A percentile compares a stretch with the other conserved stretches of the same genome.
Conservation (phyloP, 1,139 yeast species). For the Ashbya aceris region DNA sequence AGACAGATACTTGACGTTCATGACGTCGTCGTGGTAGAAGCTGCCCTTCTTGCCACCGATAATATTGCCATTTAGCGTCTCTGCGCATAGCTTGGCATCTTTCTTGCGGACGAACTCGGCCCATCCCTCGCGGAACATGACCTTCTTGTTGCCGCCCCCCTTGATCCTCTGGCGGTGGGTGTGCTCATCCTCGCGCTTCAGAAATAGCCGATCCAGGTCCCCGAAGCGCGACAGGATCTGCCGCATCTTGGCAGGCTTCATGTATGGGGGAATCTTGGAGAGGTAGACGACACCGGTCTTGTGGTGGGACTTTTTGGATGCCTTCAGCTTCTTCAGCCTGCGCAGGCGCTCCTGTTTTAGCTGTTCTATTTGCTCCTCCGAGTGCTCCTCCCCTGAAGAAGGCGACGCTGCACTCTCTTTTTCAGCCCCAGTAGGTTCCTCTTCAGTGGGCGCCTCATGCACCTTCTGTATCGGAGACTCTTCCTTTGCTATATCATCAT, state of each 20-base stretch:
- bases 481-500: slow-evolving; percentile 11
- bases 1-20: slow-evolving; percentile 80
- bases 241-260: slow-evolving; percentile 88
- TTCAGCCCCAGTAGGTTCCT: slow-evolving; percentile 5
- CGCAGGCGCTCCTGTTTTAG: slow-evolving; percentile 19
- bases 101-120: slow-evolving; percentile 77
- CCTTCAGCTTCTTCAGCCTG: slow-evolving; percentile 36
- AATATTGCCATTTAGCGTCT: slow-evolving; percentile 76
- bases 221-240: slow-evolving; percentile 79
- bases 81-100: slow-evolving; percentile 84
- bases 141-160: slow-evolving; percentile 90
- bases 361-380: neutral
- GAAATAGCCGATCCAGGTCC: slow-evolving; percentile 69
- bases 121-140: slow-evolving; percentile 92
- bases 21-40: slow-evolving; percentile 89
- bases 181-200: slow-evolving; percentile 76
- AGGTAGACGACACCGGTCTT: slow-evolving; percentile 87
- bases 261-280: slow-evolving; percentile 88
- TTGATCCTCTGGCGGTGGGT: slow-evolving; percentile 61
- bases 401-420: neutral
- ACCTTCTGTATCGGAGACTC: slow-evolving; percentile 7
- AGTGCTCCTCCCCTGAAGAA: slow-evolving; percentile 13
- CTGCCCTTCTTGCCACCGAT: slow-evolving; percentile 89
- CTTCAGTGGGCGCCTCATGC: slow-evolving; percentile 8
- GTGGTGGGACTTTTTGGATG: slow-evolving; percentile 46